phyloP scores from a whole-genome alignment of 1,139 yeast genomes.

The Dujonia santamariae region DNA sequence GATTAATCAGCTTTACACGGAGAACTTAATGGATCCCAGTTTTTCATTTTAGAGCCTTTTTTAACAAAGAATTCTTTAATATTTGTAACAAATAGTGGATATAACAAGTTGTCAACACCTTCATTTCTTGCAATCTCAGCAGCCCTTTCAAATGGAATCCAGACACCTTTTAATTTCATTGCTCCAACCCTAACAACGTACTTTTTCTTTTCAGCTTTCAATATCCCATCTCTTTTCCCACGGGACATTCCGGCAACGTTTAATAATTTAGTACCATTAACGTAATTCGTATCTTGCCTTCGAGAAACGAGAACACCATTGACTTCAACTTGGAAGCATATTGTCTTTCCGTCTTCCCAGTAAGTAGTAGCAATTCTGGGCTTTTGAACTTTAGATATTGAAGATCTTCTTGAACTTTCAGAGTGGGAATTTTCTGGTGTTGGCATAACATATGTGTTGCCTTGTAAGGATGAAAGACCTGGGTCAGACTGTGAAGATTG shows the following conservation, averaged over 20 bases:
- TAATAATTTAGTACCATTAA: constrained; percentile 61
- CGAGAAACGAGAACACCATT: constrained; percentile 46
- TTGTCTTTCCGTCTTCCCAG: constrained; percentile 49
- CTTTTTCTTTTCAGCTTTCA: constrained; percentile 44
- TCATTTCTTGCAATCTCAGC: constrained; percentile 50
- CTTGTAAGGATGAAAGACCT: neutral
- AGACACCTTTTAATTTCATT: constrained; percentile 55
- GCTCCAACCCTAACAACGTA: constrained; percentile 50
- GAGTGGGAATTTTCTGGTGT: constrained; percentile 1
- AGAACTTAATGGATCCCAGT: constrained; percentile 7
- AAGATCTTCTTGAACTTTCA: constrained; percentile 1
- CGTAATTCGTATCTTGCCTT: constrained; percentile 49
- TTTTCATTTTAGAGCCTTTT: constrained; percentile 25
- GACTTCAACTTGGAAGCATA: constrained; percentile 49
- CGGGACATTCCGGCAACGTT: constrained; percentile 95
- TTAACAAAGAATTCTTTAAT: constrained; percentile 30
- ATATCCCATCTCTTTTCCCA: constrained; percentile 91
- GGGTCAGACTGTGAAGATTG: neutral
- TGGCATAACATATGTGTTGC: neutral
- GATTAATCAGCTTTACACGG: constrained; percentile 1
- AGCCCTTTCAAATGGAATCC: constrained; percentile 57
- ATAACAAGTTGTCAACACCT: constrained; percentile 36
- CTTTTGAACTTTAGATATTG: constrained; percentile 14
- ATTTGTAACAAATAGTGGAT: constrained; percentile 47
- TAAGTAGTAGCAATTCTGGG: constrained; percentile 43